phyloP scores from a whole-genome alignment of 306 rosid species.

The Albizia julibrissin region DNA sequence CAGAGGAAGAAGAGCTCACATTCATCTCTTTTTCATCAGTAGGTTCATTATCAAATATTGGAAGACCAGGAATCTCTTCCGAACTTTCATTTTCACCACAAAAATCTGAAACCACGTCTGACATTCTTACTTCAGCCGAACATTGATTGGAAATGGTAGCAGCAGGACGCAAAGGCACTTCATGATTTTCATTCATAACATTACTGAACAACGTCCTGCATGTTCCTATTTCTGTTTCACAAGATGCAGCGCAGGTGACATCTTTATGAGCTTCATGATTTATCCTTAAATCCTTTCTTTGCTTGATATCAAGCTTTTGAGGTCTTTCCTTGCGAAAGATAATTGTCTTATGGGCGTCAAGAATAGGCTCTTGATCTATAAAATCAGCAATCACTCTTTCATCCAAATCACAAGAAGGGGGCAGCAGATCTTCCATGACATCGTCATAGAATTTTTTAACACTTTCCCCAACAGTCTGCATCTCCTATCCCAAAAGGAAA shows the following conservation, averaged over 20 bases:
- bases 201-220: constrained; percentile 38
- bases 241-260: constrained; percentile 20
- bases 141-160: constrained; percentile 30
- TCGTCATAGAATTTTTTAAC: constrained; percentile 74
- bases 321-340: constrained; percentile 36
- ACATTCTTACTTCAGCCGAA: constrained; percentile 34
- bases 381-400: constrained; percentile 38
- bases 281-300: constrained; percentile 36
- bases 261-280: constrained; percentile 30
- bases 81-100: constrained; percentile 44
- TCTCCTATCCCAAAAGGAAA: constrained; percentile 59
- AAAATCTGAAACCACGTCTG: constrained; percentile 33
- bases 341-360: constrained; percentile 34
- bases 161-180: constrained; percentile 25
- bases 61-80: constrained; percentile 27
- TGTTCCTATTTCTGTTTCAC: constrained; percentile 24
- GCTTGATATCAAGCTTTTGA: constrained; percentile 28
- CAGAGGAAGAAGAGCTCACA: constrained; percentile 38
- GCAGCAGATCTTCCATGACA: constrained; percentile 67
- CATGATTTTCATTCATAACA: constrained; percentile 34
- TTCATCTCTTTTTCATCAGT: constrained; percentile 37
- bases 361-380: constrained; percentile 36
- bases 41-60: constrained; percentile 19
- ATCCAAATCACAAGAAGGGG: constrained; percentile 48
- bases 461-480: constrained; percentile 73